Conservation (phyloP, 1,284 basidiomycete genomes). For the Cutaneotrichosporon cutaneum region DNA sequence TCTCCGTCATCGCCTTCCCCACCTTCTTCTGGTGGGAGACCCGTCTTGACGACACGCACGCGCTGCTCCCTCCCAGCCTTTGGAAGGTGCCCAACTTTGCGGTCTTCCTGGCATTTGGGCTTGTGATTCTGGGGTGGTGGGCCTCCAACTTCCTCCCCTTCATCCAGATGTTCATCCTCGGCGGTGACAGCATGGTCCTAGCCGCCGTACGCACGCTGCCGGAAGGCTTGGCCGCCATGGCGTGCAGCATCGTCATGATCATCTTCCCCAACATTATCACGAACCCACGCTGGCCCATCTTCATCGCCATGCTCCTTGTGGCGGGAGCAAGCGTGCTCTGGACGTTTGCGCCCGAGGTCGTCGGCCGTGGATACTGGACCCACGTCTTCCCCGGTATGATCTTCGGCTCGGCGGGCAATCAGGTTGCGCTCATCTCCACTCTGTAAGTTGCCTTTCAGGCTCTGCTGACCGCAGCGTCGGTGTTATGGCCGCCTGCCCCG, state of each 20-base stretch:
- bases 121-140: constrained; percentile 34
- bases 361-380: constrained; percentile 28
- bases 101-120: constrained; percentile 31
- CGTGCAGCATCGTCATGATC: constrained; percentile 17
- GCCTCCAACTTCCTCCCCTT: constrained; percentile 25
- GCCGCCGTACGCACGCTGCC: constrained; percentile 31
- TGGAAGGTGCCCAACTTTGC: constrained; percentile 41
- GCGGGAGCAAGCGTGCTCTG: constrained; percentile 20
- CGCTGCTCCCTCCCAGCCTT: constrained; percentile 34
- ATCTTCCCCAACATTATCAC: constrained; percentile 16
- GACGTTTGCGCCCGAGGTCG: constrained; percentile 17
- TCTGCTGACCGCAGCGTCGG: constrained; percentile 7
- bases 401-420: constrained; percentile 25
- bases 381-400: constrained; percentile 30
- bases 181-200: constrained; percentile 29
- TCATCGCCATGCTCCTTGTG: constrained; percentile 26
- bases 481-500: constrained; percentile 9
- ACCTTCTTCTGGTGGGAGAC: constrained; percentile 41
- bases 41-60: constrained; percentile 25
- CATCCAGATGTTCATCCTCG: constrained; percentile 25
- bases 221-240: constrained; percentile 26
- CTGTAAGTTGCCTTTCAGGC: constrained; percentile 22
- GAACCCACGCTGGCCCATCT: constrained; percentile 26
- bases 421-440: constrained; percentile 26
- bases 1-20: constrained; percentile 24